Evolutionary conservation across 306 rosid genomes (phyloP).

Genomic region (Sophora flavescens): DNA sequence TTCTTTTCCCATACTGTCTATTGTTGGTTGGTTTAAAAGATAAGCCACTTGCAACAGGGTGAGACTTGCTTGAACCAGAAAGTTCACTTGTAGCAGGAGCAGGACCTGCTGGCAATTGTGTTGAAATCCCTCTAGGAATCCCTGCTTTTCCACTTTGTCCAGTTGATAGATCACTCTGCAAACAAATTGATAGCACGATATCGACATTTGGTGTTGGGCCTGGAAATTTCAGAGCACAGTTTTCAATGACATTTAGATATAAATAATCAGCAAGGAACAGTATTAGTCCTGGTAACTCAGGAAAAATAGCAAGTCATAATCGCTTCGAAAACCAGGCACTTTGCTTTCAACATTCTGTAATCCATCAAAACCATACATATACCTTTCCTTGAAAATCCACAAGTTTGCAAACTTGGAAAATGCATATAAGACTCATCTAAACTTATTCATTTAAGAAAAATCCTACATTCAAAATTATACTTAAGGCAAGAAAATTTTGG

Average conservation of each 20-base stretch:
- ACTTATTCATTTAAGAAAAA: conserved; percentile 3
- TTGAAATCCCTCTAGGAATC: conserved; percentile 41
- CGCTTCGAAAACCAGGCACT: background rate
- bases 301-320: background rate
- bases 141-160: conserved; percentile 64
- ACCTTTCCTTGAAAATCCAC: conserved; percentile 1
- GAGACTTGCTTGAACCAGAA: conserved; percentile 89
- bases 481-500: conserved; percentile 18
- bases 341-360: conserved; percentile 20
- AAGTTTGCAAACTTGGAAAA: background rate
- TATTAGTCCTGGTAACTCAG: background rate
- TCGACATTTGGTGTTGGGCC: conserved; percentile 96
- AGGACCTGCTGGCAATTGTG: conserved; percentile 60
- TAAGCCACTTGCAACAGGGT: conserved; percentile 65
- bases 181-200: conserved; percentile 82
- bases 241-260: conserved; percentile 26
- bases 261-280: conserved; percentile 21
- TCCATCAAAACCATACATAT: background rate
- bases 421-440: background rate
- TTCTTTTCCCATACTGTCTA: conserved; percentile 76
- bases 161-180: conserved; percentile 74
- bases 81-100: conserved; percentile 79
- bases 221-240: conserved; percentile 52
- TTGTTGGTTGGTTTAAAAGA: conserved; percentile 64
- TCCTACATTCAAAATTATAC: conserved; percentile 2